phyloP scores from a whole-genome alignment of 306 rosid genomes.

The Rosa rugosa region DNA sequence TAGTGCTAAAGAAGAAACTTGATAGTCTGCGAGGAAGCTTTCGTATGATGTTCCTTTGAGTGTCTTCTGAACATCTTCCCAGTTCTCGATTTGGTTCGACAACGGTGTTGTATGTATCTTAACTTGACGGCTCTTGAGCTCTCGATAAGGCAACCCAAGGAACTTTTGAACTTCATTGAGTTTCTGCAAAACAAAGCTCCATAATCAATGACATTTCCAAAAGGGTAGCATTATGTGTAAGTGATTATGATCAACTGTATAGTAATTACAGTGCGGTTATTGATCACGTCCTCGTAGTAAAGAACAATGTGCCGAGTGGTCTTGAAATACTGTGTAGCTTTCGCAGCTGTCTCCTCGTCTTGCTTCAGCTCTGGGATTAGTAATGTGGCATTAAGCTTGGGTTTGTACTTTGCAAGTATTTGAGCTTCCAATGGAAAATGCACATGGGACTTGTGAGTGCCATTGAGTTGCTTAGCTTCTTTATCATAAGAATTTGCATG shows the following conservation, averaged over 20 bases:
- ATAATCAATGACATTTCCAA: not conserved
- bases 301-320: conserved; percentile 57
- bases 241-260: not conserved
- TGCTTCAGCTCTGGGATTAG: conserved; percentile 43
- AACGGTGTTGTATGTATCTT: conserved; percentile 60
- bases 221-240: not conserved
- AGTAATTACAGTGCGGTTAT: conserved; percentile 51
- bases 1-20: not conserved
- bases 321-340: conserved; percentile 49
- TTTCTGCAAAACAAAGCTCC: conserved; percentile 34
- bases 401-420: conserved; percentile 56
- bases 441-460: conserved; percentile 71
- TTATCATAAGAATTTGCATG: conserved; percentile 60
- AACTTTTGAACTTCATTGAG: conserved; percentile 64
- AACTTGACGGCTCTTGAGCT: conserved; percentile 52
- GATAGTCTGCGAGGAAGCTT: conserved; percentile 36
- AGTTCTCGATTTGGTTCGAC: conserved; percentile 50
- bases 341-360: conserved; percentile 37
- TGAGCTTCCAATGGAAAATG: conserved; percentile 55
- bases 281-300: conserved; percentile 60
- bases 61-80: conserved; percentile 50
- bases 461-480: conserved; percentile 56
- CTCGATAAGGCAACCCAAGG: conserved; percentile 47
- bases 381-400: conserved; percentile 39
- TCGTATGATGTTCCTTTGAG: conserved; percentile 45